These are phyloP conservation scores for Handroanthus guayacan DNA, from an alignment of 257 asterid species.

Conservation along the genomic window DNA sequence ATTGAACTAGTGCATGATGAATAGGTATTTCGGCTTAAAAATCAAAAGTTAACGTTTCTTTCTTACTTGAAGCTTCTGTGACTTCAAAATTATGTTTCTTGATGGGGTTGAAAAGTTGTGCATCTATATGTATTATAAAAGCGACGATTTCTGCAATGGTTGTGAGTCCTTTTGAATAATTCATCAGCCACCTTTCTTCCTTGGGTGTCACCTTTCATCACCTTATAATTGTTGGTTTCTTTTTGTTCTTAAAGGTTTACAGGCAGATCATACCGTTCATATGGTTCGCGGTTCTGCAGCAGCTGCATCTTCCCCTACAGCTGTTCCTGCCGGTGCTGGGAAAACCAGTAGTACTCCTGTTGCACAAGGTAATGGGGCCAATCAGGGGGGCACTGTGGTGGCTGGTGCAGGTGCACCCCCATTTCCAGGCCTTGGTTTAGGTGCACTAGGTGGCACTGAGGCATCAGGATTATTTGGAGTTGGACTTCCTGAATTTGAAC, in stretches of 20 bases:
- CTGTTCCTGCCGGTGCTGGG: conserved; percentile 49
- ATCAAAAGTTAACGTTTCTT: conserved; percentile 9
- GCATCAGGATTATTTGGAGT: conserved; percentile 59
- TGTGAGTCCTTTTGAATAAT: background rate
- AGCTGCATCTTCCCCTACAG: conserved; percentile 44
- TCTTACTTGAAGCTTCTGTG: background rate
- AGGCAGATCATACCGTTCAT: conserved; percentile 72
- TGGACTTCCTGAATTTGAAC: conserved; percentile 72
- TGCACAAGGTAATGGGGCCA: conserved; percentile 45
- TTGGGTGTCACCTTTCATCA: background rate
- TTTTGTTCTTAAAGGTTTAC: conserved; percentile 50
- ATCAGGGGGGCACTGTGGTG: conserved; percentile 47
- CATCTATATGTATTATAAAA: background rate
- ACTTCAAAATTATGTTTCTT: conserved; percentile 10
- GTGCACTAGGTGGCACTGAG: conserved; percentile 57
- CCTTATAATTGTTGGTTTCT: conserved; percentile 23
- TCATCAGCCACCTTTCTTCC: background rate
- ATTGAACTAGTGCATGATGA: background rate
- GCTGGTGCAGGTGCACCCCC: conserved; percentile 57
- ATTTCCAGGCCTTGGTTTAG: conserved; percentile 57
- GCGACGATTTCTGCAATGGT: background rate
- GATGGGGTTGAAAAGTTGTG: background rate
- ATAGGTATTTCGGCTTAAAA: background rate
- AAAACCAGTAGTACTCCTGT: conserved; percentile 43
- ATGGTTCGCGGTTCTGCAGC: conserved; percentile 72